Evolutionary conservation across 1,139 yeast genomes (phyloP), one percentile per base, ranked within the genome.

Genomic region (Kodamaea alishanica): DNA sequence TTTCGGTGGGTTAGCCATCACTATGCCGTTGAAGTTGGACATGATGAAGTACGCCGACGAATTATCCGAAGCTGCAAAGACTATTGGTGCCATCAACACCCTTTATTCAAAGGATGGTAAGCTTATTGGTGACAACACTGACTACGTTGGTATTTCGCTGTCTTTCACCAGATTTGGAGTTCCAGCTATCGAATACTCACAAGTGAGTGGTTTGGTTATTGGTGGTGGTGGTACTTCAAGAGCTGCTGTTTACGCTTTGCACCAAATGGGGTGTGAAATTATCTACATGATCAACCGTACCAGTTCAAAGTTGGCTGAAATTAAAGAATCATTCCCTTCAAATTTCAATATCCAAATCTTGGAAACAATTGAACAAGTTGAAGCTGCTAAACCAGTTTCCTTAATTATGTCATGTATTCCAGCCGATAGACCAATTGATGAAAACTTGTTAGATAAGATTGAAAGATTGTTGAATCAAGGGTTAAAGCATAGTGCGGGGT

Each of bases 191-290:
- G 58, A 56, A 11, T 51, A 58, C 35, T 45, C 56, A 10, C 49
- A 58, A 6, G 61, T 70, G 12, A 69, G 73, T 41, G 94, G 89
- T 31, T 68, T 92, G 45, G 84, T 92, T 38, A 70, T 92, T 49
- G 99, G 99, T 35, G 96, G 96, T 24, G 99, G 99, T 32, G 99
- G 99, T 35, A 90, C 99, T 28, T 83, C 96, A 0, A 77, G 97
- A 55, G 97, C 98, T 30, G 98, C 97, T 1, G 79, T 87, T 22
- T 90, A 77, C 60, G 97, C 98, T 1, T 73, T 92, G 52, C 78
- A 81, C 54, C 60, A 77, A 46, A 67, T 92, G 68, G 97, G 97
- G 2, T 88, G 95, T 58, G 54, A 69, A 30, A 78, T 73, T 49
- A 85, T 92, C 44, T 89, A 81, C 65, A 70, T 92, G 69, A 61